phyloP scores from a whole-genome alignment of 2,329 filamentous ascomycete species.

The Xylariomycetidae sp. region DNA sequence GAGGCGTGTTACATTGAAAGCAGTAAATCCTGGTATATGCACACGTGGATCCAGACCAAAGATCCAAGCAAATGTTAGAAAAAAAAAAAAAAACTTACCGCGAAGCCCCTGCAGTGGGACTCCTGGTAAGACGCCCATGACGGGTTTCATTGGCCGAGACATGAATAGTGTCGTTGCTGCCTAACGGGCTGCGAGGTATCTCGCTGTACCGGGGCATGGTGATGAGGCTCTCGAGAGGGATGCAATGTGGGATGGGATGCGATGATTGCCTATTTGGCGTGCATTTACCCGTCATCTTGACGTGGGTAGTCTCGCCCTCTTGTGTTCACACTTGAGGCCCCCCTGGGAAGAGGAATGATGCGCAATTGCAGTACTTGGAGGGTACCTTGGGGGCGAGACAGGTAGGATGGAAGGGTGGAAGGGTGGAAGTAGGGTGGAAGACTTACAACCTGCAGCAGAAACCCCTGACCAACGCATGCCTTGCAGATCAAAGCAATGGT shows the following conservation, averaged over 20 bases:
- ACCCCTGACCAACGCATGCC: too few species aligned
- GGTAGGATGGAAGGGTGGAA: too few species aligned
- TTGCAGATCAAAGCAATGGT: too few species aligned
- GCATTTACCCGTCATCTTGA: too few species aligned
- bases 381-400: too few species aligned
- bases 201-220: conserved; percentile 5
- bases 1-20: conserved; percentile 2
- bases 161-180: not conserved
- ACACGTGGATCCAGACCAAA: too few species aligned
- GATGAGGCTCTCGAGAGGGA: not conserved
- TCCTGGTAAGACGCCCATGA: too few species aligned
- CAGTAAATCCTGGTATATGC: too few species aligned
- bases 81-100: conserved; percentile 7
- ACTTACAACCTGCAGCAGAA: too few species aligned
- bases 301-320: not conserved
- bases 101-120: not conserved
- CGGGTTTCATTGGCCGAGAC: not conserved
- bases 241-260: not conserved
- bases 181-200: conserved; percentile 2
- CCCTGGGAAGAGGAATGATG: conserved; percentile 1
- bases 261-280: not conserved
- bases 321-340: not conserved
- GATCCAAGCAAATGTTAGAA: too few species aligned
- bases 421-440: too few species aligned
- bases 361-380: too few species aligned